These are phyloP conservation scores for Agaricus blazei DNA, from an alignment of 768 basidiomycete species.

Conservation along the genomic window DNA sequence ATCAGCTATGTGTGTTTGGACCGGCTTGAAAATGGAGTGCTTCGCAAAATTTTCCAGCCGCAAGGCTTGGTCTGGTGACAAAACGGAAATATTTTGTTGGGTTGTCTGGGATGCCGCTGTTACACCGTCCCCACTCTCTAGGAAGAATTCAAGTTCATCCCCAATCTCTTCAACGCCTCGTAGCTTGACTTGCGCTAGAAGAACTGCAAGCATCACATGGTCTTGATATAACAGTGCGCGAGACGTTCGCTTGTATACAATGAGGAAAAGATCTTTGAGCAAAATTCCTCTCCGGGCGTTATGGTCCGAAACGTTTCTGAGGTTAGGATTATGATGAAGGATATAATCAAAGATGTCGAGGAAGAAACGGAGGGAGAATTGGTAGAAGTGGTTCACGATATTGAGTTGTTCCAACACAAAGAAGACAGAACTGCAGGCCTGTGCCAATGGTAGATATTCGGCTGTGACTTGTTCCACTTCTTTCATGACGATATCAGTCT, in stretches of 20 bases:
- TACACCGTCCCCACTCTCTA: slow-evolving; percentile 78
- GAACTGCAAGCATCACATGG: slow-evolving; percentile 84
- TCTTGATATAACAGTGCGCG: slow-evolving; percentile 87
- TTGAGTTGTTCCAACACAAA: slow-evolving; percentile 95
- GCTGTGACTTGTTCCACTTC: slow-evolving; percentile 95
- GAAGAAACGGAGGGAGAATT: slow-evolving; percentile 97
- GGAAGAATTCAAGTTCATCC: slow-evolving; percentile 87
- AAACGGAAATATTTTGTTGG: slow-evolving; percentile 35
- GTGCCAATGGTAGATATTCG: slow-evolving; percentile 91
- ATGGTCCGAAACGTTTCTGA: slow-evolving; percentile 74
- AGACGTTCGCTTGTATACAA: slow-evolving; percentile 85
- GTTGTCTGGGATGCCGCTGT: slow-evolving; percentile 30
- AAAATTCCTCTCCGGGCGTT: slow-evolving; percentile 72
- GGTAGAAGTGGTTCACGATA: slow-evolving; percentile 95
- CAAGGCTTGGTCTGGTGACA: slow-evolving; percentile 63
- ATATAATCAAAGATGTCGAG: slow-evolving; percentile 97
- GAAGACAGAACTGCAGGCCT: slow-evolving; percentile 94
- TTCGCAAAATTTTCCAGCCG: slow-evolving; percentile 70
- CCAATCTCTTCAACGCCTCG: slow-evolving; percentile 72
- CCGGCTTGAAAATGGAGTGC: slow-evolving; percentile 72
- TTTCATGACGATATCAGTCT: slow-evolving; percentile 92
- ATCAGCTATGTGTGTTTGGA: slow-evolving; percentile 56
- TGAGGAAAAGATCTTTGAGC: slow-evolving; percentile 82
- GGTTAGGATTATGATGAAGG: slow-evolving; percentile 86
- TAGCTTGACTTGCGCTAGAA: slow-evolving; percentile 85